Percentiles rank a stretch among this genome's conserved stretches.
phyloP scores from a whole-genome alignment of 225 moss, liverwort and hornwort species.

The Ulota crispa region DNA sequence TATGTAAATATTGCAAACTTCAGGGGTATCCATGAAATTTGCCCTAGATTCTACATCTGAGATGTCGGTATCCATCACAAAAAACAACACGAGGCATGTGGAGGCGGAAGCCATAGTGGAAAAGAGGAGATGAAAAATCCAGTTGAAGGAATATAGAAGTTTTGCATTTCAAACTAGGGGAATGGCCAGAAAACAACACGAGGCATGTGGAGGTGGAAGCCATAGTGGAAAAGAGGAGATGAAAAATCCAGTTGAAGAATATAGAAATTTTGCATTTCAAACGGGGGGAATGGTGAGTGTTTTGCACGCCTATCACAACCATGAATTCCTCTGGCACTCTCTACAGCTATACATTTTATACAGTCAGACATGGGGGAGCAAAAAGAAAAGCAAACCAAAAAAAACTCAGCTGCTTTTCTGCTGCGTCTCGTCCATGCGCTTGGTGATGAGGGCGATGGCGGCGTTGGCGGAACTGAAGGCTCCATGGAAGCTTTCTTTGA shows the following conservation, averaged over 20 bases:
- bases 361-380: conserved; percentile 7
- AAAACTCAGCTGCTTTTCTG: conserved; percentile 25
- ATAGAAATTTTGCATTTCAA: conserved; percentile 20
- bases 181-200: background rate
- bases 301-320: conserved; percentile 3
- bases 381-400: background rate
- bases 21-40: too few species aligned
- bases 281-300: conserved; percentile 4
- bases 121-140: background rate
- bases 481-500: conserved; percentile 95
- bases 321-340: conserved; percentile 25
- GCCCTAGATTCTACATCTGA: background rate
- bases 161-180: conserved; percentile 24
- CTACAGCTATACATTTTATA: conserved; percentile 45
- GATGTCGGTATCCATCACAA: background rate
- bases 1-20: too few species aligned
- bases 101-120: background rate
- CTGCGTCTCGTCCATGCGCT: conserved; percentile 65
- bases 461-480: conserved; percentile 94
- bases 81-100: background rate
- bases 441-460: conserved; percentile 86
- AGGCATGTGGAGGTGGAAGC: background rate
- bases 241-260: background rate
- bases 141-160: background rate
- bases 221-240: background rate